Percentiles rank a stretch among this genome's conserved stretches.
These are phyloP conservation scores for Hirschfeldia incana DNA, from an alignment of 345 rosid species.

Conservation along the genomic window DNA sequence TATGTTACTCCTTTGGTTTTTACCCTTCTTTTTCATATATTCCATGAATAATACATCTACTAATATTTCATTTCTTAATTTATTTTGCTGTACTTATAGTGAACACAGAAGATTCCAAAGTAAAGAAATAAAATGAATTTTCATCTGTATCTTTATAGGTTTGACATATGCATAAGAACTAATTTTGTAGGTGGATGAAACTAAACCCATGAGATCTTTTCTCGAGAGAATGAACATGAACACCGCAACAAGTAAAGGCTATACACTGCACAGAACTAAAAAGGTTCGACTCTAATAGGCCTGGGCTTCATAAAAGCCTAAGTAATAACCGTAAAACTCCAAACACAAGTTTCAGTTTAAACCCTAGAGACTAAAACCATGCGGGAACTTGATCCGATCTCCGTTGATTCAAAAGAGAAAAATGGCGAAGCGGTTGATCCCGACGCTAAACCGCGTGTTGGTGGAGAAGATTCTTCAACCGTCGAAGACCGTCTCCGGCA, in stretches of 20 bases:
- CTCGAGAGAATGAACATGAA: background rate
- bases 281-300: background rate
- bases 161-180: background rate
- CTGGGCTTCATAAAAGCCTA: slow-evolving; percentile 13
- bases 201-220: background rate
- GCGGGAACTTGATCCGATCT: background rate
- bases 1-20: background rate
- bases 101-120: background rate
- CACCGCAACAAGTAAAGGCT: background rate
- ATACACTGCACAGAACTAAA: background rate
- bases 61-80: background rate
- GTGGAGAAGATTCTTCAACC: slow-evolving; percentile 76
- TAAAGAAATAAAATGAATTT: background rate
- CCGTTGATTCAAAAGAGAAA: background rate
- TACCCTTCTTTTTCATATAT: background rate
- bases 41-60: background rate
- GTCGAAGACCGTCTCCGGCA: slow-evolving; percentile 64
- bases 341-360: slow-evolving; percentile 9
- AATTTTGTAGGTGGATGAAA: background rate
- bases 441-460: slow-evolving; percentile 65
- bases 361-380: slow-evolving; percentile 18
- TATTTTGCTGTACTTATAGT: background rate
- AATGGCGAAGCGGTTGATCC: slow-evolving; percentile 87
- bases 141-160: background rate
- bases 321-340: background rate